Conservation (phyloP, 768 basidiomycete species). For the Tephrocybe sp. region DNA sequence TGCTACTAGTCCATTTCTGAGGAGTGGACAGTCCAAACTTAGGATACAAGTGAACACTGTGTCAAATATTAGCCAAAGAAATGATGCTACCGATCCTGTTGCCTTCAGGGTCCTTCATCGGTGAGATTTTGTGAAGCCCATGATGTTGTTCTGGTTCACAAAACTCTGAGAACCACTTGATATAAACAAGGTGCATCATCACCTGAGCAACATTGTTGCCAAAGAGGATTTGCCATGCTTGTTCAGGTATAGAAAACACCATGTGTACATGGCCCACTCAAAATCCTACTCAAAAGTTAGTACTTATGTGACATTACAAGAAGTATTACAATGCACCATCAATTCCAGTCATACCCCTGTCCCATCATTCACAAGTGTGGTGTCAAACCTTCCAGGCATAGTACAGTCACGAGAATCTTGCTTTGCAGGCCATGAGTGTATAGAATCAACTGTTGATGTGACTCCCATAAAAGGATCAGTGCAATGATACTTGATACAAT, state of each 20-base stretch:
- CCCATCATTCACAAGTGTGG: slow-evolving; percentile 7
- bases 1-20: slow-evolving; percentile 19
- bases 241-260: slow-evolving; percentile 22
- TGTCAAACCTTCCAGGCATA: slow-evolving; percentile 34
- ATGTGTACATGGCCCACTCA: slow-evolving; percentile 26
- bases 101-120: slow-evolving; percentile 4
- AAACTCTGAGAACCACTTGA: slow-evolving; percentile 26
- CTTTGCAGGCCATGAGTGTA: slow-evolving; percentile 23
- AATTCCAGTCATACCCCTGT: slow-evolving; percentile 8
- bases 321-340: slow-evolving; percentile 16
- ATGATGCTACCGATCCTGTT: slow-evolving; percentile 22
- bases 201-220: neutral
- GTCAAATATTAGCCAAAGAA: slow-evolving; percentile 23
- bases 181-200: slow-evolving; percentile 23
- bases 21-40: slow-evolving; percentile 20
- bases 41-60: slow-evolving; percentile 30
- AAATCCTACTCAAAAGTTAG: no score
- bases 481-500: slow-evolving; percentile 29
- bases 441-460: slow-evolving; percentile 22
- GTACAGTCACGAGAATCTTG: slow-evolving; percentile 11
- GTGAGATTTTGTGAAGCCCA: slow-evolving; percentile 19
- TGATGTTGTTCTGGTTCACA: slow-evolving; percentile 17
- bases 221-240: slow-evolving; percentile 7
- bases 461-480: slow-evolving; percentile 12
- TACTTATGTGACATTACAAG: no score